A percentile compares a stretch with the other conserved stretches of the same genome.
phyloP scores from a whole-genome alignment of 139 green algal genomes.

The Chlorella vulgaris region DNA sequence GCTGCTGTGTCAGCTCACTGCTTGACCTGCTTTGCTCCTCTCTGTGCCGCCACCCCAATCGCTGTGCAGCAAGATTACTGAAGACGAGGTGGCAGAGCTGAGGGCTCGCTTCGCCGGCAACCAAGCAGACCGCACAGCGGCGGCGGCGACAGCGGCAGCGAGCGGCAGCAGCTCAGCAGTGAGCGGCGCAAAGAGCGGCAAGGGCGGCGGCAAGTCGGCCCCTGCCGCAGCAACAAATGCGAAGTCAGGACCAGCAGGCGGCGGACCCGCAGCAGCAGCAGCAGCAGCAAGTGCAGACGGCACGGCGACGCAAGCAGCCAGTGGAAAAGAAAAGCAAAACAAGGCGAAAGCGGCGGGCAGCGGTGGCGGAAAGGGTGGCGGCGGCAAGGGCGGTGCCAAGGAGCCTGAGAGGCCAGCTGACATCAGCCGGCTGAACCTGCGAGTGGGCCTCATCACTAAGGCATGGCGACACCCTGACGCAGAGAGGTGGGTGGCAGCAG shows the following conservation, averaged over 20 bases:
- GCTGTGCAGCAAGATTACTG: conserved; percentile 45
- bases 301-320: neutral
- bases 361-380: conserved; percentile 1
- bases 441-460: conserved; percentile 75
- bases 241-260: conserved; percentile 2
- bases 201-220: neutral
- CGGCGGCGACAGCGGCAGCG: neutral
- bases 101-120: conserved; percentile 43
- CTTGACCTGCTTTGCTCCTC: neutral
- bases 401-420: conserved; percentile 41
- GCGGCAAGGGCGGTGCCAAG: conserved; percentile 9
- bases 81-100: conserved; percentile 52
- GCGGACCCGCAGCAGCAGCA: neutral
- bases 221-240: conserved; percentile 30
- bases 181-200: conserved; percentile 30
- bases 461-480: conserved; percentile 75
- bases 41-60: too few species aligned
- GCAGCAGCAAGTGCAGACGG: neutral
- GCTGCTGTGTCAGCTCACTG: neutral
- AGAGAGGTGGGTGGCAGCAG: conserved; percentile 36
- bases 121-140: conserved; percentile 41
- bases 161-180: conserved; percentile 15
- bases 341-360: conserved; percentile 42
- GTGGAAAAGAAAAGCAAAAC: too few species aligned
- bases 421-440: conserved; percentile 76